Percentiles rank a stretch among this genome's conserved stretches.
phyloP scores from a whole-genome alignment of 805 yeast species.

The Metschnikowia sp. region DNA sequence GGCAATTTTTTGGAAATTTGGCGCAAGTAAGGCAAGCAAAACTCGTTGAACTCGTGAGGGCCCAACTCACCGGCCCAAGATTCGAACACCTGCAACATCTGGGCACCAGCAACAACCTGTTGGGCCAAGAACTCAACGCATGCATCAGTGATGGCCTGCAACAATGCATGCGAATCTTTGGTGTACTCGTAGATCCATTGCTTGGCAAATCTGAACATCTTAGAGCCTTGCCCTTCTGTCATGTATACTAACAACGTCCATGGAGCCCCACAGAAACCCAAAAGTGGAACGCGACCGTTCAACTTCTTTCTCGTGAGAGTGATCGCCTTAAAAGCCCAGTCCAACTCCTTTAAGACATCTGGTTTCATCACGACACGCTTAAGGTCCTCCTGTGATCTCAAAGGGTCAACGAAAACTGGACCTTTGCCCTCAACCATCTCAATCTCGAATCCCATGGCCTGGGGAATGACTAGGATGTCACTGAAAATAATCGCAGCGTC shows the following conservation, averaged over 20 bases:
- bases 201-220: constrained; percentile 84
- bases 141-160: constrained; percentile 78
- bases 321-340: constrained; percentile 94
- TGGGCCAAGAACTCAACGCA: constrained; percentile 90
- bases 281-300: constrained; percentile 85
- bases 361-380: constrained; percentile 55
- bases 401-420: constrained; percentile 86
- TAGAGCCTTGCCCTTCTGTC: constrained; percentile 97
- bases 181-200: constrained; percentile 88
- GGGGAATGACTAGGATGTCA: constrained; percentile 94
- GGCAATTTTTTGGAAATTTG: constrained; percentile 74
- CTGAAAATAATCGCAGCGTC: constrained; percentile 97
- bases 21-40: constrained; percentile 81
- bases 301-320: constrained; percentile 83
- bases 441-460: constrained; percentile 96
- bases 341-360: constrained; percentile 73
- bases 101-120: constrained; percentile 97
- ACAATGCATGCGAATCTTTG: constrained; percentile 61
- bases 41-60: constrained; percentile 82
- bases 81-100: constrained; percentile 94
- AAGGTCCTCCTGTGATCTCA: constrained; percentile 71
- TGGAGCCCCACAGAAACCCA: constrained; percentile 97
- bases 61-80: constrained; percentile 98
- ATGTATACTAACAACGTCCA: constrained; percentile 96
- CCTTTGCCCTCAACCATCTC: constrained; percentile 94